Evolutionary conservation across 805 yeast species (phyloP).

Genomic region (Candida multigemmis): DNA sequence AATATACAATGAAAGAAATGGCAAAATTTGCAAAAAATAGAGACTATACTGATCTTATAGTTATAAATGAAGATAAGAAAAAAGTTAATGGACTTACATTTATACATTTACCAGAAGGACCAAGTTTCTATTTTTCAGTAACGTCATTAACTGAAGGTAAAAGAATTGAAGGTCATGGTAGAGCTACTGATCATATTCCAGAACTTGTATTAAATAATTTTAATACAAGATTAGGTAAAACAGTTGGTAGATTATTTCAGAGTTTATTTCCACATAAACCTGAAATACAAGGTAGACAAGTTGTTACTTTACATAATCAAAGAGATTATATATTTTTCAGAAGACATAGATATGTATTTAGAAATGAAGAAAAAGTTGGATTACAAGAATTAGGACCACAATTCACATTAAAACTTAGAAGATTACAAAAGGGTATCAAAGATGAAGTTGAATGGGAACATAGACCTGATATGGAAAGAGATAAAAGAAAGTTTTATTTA

Average conservation of each 20-base stretch:
- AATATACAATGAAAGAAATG: conserved; percentile 80
- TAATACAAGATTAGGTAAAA: conserved; percentile 84
- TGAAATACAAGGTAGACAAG: conserved; percentile 92
- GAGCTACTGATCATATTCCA: conserved; percentile 84
- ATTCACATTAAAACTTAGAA: conserved; percentile 79
- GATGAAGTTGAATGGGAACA: conserved; percentile 97
- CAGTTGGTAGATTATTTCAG: conserved; percentile 89
- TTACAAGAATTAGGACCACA: conserved; percentile 96
- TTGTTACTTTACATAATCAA: conserved; percentile 90
- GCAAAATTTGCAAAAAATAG: conserved; percentile 74
- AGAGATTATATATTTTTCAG: conserved; percentile 93
- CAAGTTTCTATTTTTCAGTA: conserved; percentile 85
- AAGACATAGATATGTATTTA: conserved; percentile 86
- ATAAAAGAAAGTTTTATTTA: conserved; percentile 84
- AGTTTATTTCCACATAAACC: conserved; percentile 89
- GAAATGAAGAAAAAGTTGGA: conserved; percentile 87
- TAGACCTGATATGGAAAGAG: conserved; percentile 92
- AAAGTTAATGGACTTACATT: conserved; percentile 86
- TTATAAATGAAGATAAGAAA: conserved; percentile 91
- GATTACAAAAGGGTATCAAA: conserved; percentile 84
- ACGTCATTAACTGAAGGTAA: conserved; percentile 70
- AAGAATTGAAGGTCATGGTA: conserved; percentile 79
- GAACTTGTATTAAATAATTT: conserved; percentile 89
- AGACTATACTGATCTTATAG: conserved; percentile 79
- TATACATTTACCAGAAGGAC: conserved; percentile 91